Percentiles rank a stretch among this genome's conserved stretches.
phyloP scores from a whole-genome alignment of 1,284 basidiomycete genomes.

The Anthracocystis walkeri region DNA sequence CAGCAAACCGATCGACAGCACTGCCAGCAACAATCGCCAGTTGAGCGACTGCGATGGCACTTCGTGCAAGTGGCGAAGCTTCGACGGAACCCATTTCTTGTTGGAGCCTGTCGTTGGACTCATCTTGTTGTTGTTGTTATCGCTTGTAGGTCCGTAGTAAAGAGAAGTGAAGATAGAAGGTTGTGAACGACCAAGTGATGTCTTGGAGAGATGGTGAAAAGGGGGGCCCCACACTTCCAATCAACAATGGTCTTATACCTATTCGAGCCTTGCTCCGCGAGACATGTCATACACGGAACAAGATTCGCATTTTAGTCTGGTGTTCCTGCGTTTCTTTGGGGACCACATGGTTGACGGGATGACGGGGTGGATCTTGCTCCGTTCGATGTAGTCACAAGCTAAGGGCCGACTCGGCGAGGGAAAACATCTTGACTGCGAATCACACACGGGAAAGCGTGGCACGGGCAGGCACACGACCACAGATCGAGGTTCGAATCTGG shows the following conservation, averaged over 20 bases:
- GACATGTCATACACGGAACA: neutral
- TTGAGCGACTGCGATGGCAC: constrained; percentile 33
- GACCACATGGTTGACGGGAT: constrained; percentile 3
- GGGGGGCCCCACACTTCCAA: constrained; percentile 22
- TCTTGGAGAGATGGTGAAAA: constrained; percentile 10
- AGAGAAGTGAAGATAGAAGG: neutral
- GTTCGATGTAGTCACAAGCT: constrained; percentile 1
- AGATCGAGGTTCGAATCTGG: neutral
- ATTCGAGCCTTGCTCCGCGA: neutral
- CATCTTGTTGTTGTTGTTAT: constrained; percentile 4
- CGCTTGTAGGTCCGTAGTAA: neutral
- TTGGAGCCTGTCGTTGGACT: constrained; percentile 1
- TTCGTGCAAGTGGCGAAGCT: constrained; percentile 32
- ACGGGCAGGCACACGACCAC: neutral
- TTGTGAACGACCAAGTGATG: neutral
- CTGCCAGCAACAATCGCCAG: constrained; percentile 35
- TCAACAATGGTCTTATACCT: constrained; percentile 17
- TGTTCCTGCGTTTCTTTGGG: constrained; percentile 2
- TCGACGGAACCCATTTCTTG: constrained; percentile 28
- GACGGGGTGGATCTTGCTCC: constrained; percentile 5
- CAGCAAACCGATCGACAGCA: constrained; percentile 30
- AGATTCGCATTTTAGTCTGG: neutral
- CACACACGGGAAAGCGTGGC: too few species aligned
- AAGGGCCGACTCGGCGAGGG: neutral
- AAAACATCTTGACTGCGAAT: too few species aligned